Evolutionary conservation across 2,329 filamentous ascomycete species (phyloP).

Genomic region (Xylariaceae sp.): DNA sequence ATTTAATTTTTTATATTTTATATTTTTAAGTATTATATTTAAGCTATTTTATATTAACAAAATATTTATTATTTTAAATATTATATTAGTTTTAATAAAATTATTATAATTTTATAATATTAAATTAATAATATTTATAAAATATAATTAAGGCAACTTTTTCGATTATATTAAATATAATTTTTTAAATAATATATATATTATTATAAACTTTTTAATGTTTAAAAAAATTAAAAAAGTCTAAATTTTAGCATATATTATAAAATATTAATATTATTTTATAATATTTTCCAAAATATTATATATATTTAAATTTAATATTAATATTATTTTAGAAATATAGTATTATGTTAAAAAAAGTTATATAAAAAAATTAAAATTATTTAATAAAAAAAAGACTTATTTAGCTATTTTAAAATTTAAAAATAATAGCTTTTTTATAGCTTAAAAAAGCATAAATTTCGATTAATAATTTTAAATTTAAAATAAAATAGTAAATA

Average conservation of each 20-base stretch:
- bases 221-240: background rate
- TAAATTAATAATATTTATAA: background rate
- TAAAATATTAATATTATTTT: background rate
- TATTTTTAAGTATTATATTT: background rate
- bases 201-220: background rate
- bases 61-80: background rate
- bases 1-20: background rate
- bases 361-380: background rate
- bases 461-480: background rate
- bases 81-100: background rate
- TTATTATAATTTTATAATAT: background rate
- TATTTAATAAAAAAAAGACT: background rate
- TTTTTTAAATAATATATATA: background rate
- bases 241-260: background rate
- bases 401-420: background rate
- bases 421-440: background rate
- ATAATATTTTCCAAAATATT: background rate
- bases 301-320: background rate
- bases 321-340: background rate
- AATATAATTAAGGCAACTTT: background rate
- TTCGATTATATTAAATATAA: background rate
- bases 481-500: background rate
- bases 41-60: background rate
- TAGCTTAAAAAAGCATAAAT: background rate
- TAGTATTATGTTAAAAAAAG: background rate